These are phyloP conservation scores for Saturnispora diversa DNA, from an alignment of 805 yeast genomes.

Conservation along the genomic window DNA sequence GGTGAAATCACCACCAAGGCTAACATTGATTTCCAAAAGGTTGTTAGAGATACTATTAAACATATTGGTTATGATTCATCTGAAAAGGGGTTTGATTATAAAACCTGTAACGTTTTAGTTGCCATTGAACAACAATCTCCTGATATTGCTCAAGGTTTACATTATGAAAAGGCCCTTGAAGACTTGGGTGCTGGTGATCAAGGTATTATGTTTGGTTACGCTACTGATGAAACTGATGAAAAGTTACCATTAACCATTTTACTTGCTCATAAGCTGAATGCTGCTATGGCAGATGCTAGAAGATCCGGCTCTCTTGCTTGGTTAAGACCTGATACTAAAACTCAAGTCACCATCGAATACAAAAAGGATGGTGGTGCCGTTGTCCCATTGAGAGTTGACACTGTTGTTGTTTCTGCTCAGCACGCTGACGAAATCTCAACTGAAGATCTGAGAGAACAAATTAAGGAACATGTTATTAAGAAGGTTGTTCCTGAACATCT, in stretches of 20 bases:
- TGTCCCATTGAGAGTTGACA: slow-evolving; percentile 92
- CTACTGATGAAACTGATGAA: slow-evolving; percentile 98
- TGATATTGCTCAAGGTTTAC: slow-evolving; percentile 99
- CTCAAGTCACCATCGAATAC: slow-evolving; percentile 98
- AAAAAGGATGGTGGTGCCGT: slow-evolving; percentile 91
- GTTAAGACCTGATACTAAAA: slow-evolving; percentile 99
- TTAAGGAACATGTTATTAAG: slow-evolving; percentile 73
- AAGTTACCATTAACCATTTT: slow-evolving; percentile 90
- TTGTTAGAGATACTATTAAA: slow-evolving; percentile 96
- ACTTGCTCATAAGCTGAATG: slow-evolving; percentile 92
- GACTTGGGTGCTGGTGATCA: slow-evolving; percentile 99
- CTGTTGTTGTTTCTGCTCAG: slow-evolving; percentile 95
- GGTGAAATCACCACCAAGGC: slow-evolving; percentile 99
- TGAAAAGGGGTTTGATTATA: slow-evolving; percentile 96
- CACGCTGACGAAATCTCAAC: slow-evolving; percentile 95
- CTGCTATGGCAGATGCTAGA: slow-evolving; percentile 95
- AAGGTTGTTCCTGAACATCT: slow-evolving; percentile 86
- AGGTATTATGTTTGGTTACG: slow-evolving; percentile 99
- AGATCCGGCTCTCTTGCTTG: slow-evolving; percentile 90
- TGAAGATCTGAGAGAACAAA: slow-evolving; percentile 77
- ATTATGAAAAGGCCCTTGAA: slow-evolving; percentile 90
- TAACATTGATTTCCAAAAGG: slow-evolving; percentile 89
- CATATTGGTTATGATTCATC: slow-evolving; percentile 96
- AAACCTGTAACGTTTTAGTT: slow-evolving; percentile 97
- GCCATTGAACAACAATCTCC: slow-evolving; percentile 99